phyloP scores from a whole-genome alignment of 371 early-diverging fungal genomes.

The Apophysomyces variabilis region DNA sequence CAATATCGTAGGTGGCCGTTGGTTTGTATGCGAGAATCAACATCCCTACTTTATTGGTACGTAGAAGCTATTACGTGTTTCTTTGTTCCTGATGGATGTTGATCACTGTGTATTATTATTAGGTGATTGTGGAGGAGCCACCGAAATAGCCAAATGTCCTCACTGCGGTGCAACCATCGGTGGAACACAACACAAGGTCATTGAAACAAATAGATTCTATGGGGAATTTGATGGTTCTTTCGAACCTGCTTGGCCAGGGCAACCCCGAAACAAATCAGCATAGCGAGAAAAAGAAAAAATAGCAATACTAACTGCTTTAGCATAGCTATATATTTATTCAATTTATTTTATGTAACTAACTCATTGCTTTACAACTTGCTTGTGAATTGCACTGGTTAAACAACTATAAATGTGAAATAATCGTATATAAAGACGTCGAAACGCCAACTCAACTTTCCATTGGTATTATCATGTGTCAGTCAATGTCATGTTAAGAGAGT shows the following conservation, averaged over 20 bases:
- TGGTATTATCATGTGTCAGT: no score
- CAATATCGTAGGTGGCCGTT: conserved; percentile 53
- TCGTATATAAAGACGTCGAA: no score
- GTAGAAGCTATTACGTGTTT: not conserved
- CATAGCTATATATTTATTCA: no score
- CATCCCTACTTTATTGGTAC: conserved; percentile 56
- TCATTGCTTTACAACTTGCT: no score
- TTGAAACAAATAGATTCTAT: conserved; percentile 52
- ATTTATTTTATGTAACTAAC: no score
- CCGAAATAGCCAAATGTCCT: conserved; percentile 48
- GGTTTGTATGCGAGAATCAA: conserved; percentile 56
- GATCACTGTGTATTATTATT: not conserved
- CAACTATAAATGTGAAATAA: no score
- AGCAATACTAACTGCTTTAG: no score
- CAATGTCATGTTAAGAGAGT: no score
- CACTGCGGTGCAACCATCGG: conserved; percentile 52
- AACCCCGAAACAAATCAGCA: conserved; percentile 16
- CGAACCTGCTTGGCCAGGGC: conserved; percentile 56
- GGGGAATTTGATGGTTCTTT: conserved; percentile 57
- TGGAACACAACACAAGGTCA: conserved; percentile 45
- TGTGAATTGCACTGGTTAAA: no score
- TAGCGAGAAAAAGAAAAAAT: no score
- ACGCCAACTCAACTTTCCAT: no score
- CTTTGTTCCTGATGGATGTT: not conserved
- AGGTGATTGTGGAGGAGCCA: conserved; percentile 59